phyloP scores from a whole-genome alignment of 1,284 basidiomycete species.

The Entoloma clypeatum region DNA sequence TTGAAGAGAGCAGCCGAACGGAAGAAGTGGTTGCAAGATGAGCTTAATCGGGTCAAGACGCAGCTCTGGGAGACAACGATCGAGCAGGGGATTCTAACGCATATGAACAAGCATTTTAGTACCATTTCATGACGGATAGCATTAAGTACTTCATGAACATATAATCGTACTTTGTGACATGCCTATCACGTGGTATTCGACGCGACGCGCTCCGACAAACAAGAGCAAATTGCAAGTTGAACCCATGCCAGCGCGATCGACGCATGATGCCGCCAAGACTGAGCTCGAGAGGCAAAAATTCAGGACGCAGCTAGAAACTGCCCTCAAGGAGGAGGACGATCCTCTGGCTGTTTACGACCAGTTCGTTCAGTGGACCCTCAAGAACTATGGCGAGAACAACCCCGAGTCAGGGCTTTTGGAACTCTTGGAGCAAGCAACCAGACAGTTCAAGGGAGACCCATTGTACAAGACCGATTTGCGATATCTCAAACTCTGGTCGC shows the following conservation, averaged over 20 bases:
- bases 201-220: slow-evolving; percentile 20
- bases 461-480: slow-evolving; percentile 84
- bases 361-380: slow-evolving; percentile 69
- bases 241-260: slow-evolving; percentile 15
- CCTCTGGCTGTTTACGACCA: slow-evolving; percentile 62
- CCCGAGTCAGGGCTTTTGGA: slow-evolving; percentile 35
- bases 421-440: slow-evolving; percentile 35
- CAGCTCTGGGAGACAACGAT: slow-evolving; percentile 73
- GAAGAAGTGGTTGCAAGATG: slow-evolving; percentile 46
- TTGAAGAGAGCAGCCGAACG: slow-evolving; percentile 50
- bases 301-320: slow-evolving; percentile 30
- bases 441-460: slow-evolving; percentile 75
- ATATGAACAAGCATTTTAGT: slow-evolving; percentile 33
- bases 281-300: slow-evolving; percentile 31
- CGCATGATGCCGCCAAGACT: slow-evolving; percentile 15
- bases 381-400: slow-evolving; percentile 45
- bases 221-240: slow-evolving; percentile 13
- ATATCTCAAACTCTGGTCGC: slow-evolving; percentile 86
- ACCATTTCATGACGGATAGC: slow-evolving; percentile 11
- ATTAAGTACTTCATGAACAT: no score
- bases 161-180: no score
- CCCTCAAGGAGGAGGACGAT: slow-evolving; percentile 61
- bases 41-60: slow-evolving; percentile 56
- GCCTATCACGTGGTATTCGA: no score
- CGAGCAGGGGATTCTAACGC: slow-evolving; percentile 63